Base-by-base conservation (phyloP, 23 red algal genomes). In the Cyanidiococcus yangmingshanensis region DNA sequence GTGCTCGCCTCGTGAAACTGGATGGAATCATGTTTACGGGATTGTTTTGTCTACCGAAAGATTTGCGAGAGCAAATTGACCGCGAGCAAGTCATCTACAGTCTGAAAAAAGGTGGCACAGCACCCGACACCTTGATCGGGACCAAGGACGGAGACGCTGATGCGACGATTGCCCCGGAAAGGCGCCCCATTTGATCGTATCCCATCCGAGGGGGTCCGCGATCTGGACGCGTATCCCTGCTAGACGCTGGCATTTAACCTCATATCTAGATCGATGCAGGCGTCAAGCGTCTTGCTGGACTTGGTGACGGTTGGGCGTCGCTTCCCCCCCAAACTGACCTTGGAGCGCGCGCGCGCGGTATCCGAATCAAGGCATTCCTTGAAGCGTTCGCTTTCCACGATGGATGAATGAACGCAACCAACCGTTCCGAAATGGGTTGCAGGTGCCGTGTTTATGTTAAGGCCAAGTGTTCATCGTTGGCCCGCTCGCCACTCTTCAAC, bases 391-490 rank as follows among this genome's bases (percentile, higher is more conserved):
- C n/a, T n/a, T n/a, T n/a, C n/a, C n/a, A n/a, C n/a, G n/a, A n/a
- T n/a, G n/a, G n/a, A n/a, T n/a, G n/a, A n/a, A n/a, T n/a, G n/a
- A n/a, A n/a, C n/a, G n/a, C n/a, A n/a, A n/a, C n/a, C n/a, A n/a
- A n/a, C n/a, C n/a, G n/a, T n/a, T n/a, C n/a, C n/a, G n/a, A n/a
- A n/a, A n/a, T n/a, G n/a, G n/a, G n/a, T n/a, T n/a, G n/a, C n/a
- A n/a, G 32, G 3, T 35, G 3, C 63, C 32, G 32, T 29, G n/a
- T 25, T 71, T 71, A 71, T 71, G 21, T 3, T 29, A 71, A 29
- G 32, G 63, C 63, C 3, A 93, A 71, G 32, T 71, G 84, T 58
- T 95, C 90, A 34, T 83, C 82, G 39, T 95, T 95, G 41, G 78
- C 77, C 57, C 85, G 88, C 50, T 82, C 81, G 0, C 90, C 90